A percentile compares a stretch with the other conserved stretches of the same genome.
Evolutionary conservation across 495 filamentous ascomycete species (phyloP).

Genomic region (Podospora appendiculata): DNA sequence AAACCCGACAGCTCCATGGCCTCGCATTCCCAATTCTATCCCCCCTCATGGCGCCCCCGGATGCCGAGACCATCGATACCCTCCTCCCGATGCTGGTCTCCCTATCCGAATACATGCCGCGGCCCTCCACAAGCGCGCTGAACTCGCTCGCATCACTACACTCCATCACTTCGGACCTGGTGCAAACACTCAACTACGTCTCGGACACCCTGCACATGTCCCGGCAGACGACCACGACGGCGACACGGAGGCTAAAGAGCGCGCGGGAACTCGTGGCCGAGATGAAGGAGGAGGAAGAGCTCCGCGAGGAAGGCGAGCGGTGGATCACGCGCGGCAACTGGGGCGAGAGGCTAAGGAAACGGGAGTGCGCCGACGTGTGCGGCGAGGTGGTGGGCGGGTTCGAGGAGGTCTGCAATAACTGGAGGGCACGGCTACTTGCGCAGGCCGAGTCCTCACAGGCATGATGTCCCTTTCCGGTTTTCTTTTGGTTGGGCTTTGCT

Average conservation of each 20-base stretch:
- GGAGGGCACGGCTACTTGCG: conserved; percentile 42
- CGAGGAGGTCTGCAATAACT: conserved; percentile 68
- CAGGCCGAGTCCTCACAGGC: conserved; percentile 24
- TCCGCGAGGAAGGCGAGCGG: conserved; percentile 66
- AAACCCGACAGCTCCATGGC: conserved; percentile 73
- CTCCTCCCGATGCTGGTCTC: conserved; percentile 55
- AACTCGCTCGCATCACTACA: conserved; percentile 54
- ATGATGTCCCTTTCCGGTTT: not conserved
- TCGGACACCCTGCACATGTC: conserved; percentile 93
- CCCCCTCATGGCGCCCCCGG: conserved; percentile 44
- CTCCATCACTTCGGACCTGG: conserved; percentile 65
- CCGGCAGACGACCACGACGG: conserved; percentile 75
- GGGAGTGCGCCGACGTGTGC: conserved; percentile 74
- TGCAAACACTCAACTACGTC: conserved; percentile 71
- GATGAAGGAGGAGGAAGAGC: conserved; percentile 72
- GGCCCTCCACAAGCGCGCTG: conserved; percentile 42
- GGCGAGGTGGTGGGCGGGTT: conserved; percentile 85
- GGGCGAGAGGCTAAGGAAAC: conserved; percentile 61
- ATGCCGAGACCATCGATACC: conserved; percentile 54
- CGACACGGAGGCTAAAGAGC: conserved; percentile 63
- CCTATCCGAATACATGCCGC: conserved; percentile 48
- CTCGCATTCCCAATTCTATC: conserved; percentile 69
- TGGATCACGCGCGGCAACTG: conserved; percentile 78
- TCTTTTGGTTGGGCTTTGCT: not conserved
- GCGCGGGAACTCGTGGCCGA: conserved; percentile 77